Evolutionary conservation across 2,329 filamentous ascomycete genomes (phyloP), one percentile per base, ranked within the genome.

Genomic region (Xylaria sp.): DNA sequence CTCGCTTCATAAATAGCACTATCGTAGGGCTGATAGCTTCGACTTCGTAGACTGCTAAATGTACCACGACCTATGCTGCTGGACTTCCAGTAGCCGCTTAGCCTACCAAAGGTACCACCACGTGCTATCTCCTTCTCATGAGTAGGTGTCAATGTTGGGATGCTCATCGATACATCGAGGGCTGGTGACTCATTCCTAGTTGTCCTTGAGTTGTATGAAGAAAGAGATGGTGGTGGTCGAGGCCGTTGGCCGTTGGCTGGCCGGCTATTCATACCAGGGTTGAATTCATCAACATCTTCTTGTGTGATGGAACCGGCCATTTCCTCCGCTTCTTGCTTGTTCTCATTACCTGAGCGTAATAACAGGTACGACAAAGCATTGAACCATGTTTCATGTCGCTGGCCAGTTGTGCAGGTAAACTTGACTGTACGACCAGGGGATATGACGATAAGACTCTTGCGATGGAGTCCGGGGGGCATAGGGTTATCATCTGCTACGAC

Each of bases 321-420:
- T 66, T 83, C 88, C 65, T 91, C 84, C 3, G 84, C 81, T 67
- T 87, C 85, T 6, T 85, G 80, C 53, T 85, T 83, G n/a, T 81
- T 84, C 37, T 90, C 88, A 19, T 84, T 80, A 31, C 87, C 83
- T 25, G 89, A 93, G 46, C 93, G 88, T 29, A 97, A 83, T 35
- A 98, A 84, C 13, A 99, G 85, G 74, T 99, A 99, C 1, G 92
- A 96, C 56, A 99, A 83, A 0, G 95, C 93, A 72, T 98, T 98
- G 83, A 95, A 97, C 95, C 95, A 99, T 0, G 93, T 98, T 79
- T 99, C 95, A 73, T 99, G 95, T 63, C 95, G 86, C 74, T 97
- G 93, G 37, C 92, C 91, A 3, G 95, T 99, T 2, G 92, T 89
- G 65, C 94, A 96, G 1, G 95, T 99, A 68, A 99, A 96, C 76